Evolutionary conservation across 768 basidiomycete genomes (phyloP).

Genomic region (Trametes maxima): DNA sequence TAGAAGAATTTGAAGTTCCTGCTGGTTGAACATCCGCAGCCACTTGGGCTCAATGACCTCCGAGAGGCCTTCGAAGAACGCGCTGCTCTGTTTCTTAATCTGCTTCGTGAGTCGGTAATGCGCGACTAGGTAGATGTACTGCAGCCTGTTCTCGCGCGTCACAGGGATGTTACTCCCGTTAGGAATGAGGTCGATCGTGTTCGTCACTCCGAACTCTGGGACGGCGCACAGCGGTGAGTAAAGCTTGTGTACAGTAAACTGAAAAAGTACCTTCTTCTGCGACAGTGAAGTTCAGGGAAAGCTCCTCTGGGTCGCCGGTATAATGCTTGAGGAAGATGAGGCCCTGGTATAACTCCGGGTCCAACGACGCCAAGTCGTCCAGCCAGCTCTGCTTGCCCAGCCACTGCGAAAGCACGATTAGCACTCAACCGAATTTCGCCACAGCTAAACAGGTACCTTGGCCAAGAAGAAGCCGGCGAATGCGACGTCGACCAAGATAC

Average conservation of each 20-base stretch:
- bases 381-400: slow-evolving; percentile 89
- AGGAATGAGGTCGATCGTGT: slow-evolving; percentile 75
- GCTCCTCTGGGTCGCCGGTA: slow-evolving; percentile 80
- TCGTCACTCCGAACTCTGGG: slow-evolving; percentile 80
- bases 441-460: slow-evolving; percentile 50
- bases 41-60: slow-evolving; percentile 92
- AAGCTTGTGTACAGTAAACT: not conserved
- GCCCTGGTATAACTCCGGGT: slow-evolving; percentile 90
- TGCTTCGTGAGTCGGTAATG: slow-evolving; percentile 89
- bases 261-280: slow-evolving; percentile 68
- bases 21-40: slow-evolving; percentile 96
- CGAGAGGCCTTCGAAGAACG: slow-evolving; percentile 90
- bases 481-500: slow-evolving; percentile 91
- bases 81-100: slow-evolving; percentile 80
- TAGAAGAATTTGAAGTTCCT: slow-evolving; percentile 89
- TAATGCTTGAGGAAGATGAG: slow-evolving; percentile 94
- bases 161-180: slow-evolving; percentile 83
- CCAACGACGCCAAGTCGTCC: slow-evolving; percentile 90
- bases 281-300: slow-evolving; percentile 88
- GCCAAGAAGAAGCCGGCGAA: slow-evolving; percentile 96
- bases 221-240: not conserved
- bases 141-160: slow-evolving; percentile 85
- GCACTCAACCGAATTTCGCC: not conserved
- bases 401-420: slow-evolving; percentile 57
- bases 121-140: slow-evolving; percentile 88